phyloP scores from a whole-genome alignment of 2,329 filamentous ascomycete genomes.

The Fusarium sp. region DNA sequence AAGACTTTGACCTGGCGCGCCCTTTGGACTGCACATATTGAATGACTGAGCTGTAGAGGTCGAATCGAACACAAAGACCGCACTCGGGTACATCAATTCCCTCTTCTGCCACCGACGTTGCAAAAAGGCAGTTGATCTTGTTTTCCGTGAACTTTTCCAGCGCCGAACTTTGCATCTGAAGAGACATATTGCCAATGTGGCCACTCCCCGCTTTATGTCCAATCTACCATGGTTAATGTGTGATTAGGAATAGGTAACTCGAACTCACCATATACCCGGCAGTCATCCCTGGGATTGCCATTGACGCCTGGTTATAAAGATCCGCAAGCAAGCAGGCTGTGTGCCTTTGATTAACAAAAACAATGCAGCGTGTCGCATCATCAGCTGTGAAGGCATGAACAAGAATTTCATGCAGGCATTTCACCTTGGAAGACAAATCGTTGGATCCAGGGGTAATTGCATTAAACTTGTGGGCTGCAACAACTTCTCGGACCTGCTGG shows the following conservation, averaged over 20 bases:
- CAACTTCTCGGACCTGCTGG: slow-evolving; percentile 66
- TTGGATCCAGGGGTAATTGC: slow-evolving; percentile 46
- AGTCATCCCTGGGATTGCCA: slow-evolving; percentile 69
- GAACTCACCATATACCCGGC: slow-evolving; percentile 70
- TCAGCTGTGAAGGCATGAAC: slow-evolving; percentile 72
- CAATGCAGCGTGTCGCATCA: slow-evolving; percentile 70
- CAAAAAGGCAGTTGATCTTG: slow-evolving; percentile 71
- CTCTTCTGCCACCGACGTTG: slow-evolving; percentile 75
- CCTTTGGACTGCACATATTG: slow-evolving; percentile 95
- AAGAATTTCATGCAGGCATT: slow-evolving; percentile 70
- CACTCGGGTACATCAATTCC: slow-evolving; percentile 76
- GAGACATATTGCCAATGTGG: slow-evolving; percentile 72
- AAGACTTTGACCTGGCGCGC: slow-evolving; percentile 80
- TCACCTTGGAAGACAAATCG: slow-evolving; percentile 79
- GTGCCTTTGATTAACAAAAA: slow-evolving; percentile 85
- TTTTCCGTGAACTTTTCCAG: slow-evolving; percentile 73
- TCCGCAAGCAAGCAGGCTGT: slow-evolving; percentile 80
- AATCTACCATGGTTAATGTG: slow-evolving; percentile 43
- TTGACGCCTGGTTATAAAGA: slow-evolving; percentile 68
- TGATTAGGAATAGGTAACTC: not conserved
- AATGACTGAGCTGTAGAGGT: slow-evolving; percentile 89
- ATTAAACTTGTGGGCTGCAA: slow-evolving; percentile 63
- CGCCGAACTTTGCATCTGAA: slow-evolving; percentile 78
- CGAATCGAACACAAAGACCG: slow-evolving; percentile 79
- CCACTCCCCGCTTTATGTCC: slow-evolving; percentile 48